Conservation (phyloP, 2,329 filamentous ascomycete species). For the Scolecobasidium constrictum region DNA sequence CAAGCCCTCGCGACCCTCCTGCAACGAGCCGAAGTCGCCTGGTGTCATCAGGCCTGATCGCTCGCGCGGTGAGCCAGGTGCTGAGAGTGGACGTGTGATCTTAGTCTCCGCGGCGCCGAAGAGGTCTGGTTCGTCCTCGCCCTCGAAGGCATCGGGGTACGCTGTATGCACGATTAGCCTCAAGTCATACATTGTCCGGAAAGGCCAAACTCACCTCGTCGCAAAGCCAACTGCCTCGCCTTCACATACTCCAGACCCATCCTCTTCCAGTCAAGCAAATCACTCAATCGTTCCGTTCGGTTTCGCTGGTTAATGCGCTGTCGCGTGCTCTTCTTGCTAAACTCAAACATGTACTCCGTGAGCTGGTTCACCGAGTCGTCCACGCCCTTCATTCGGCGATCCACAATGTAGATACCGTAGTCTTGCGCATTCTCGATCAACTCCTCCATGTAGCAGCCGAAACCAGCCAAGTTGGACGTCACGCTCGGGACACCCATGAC, state of each 20-base stretch:
- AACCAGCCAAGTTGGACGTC: slow-evolving; percentile 94
- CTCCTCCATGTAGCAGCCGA: slow-evolving; percentile 99
- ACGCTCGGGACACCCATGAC: slow-evolving; percentile 99
- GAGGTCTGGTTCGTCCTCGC: slow-evolving; percentile 72
- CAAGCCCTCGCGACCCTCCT: slow-evolving; percentile 86
- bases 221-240: slow-evolving; percentile 81
- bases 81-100: slow-evolving; percentile 87
- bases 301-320: slow-evolving; percentile 99
- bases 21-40: slow-evolving; percentile 90
- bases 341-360: slow-evolving; percentile 86
- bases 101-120: slow-evolving; percentile 90
- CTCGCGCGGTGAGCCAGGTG: slow-evolving; percentile 85
- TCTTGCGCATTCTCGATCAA: slow-evolving; percentile 95
- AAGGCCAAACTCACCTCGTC: slow-evolving; percentile 54
- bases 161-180: no score
- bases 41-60: slow-evolving; percentile 97
- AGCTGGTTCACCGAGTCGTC: slow-evolving; percentile 97
- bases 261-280: slow-evolving; percentile 95
- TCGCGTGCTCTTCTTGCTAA: slow-evolving; percentile 81
- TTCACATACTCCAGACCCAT: slow-evolving; percentile 99
- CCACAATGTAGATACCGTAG: slow-evolving; percentile 98
- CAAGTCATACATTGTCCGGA: slow-evolving; percentile 1
- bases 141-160: slow-evolving; percentile 75
- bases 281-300: slow-evolving; percentile 86
- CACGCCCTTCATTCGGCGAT: slow-evolving; percentile 86